Evolutionary conservation across 257 asterid species (phyloP), one percentile per base, ranked within the genome.

Genomic region (Primulina tabacum): DNA sequence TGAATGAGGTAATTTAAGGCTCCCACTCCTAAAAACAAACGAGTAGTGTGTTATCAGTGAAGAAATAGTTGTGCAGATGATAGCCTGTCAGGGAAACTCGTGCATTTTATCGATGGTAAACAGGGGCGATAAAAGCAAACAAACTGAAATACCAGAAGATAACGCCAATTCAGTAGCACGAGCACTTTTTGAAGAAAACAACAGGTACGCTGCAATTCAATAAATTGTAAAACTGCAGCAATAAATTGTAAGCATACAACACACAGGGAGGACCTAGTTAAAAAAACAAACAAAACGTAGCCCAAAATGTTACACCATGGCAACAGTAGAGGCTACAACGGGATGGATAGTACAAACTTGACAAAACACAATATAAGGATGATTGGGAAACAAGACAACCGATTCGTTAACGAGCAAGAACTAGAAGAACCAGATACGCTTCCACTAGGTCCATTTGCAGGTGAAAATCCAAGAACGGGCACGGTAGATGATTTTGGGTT

Each of bases 381-480:
- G 28, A 75, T 12, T 0, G 80, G 87, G 50, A 84, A 79, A 74
- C 81, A 74, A 50, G 76, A 71, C 6, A 73, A 35, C 62, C 77
- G 82, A 71, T 76, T 78, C 71, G 50, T 70, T 77, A 83, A 73
- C 6, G 82, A 83, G 85, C 70, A 59, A 75, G 92, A 85, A 29
- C 72, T 43, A 0, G 96, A 83, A 7, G 77, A 20, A 32, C 86
- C 89, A 24, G 77, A 53, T 62, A 84, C 57, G 59, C 85, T 85
- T 77, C 96, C 96, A 2, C 74, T 33, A 6, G 99, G 99, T 21
- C 92, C 97, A 67, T 86, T 71, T 17, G 91, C 90, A 24, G 99
- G 95, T 9, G 95, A 88, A 60, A 85, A 79, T 69, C 87, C 95
- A 21, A 73, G 21, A 57, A 26, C 73, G 10, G 81, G 96, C 64